Conservation (phyloP, 768 basidiomycete genomes). For the Naganishia vishniacii region DNA sequence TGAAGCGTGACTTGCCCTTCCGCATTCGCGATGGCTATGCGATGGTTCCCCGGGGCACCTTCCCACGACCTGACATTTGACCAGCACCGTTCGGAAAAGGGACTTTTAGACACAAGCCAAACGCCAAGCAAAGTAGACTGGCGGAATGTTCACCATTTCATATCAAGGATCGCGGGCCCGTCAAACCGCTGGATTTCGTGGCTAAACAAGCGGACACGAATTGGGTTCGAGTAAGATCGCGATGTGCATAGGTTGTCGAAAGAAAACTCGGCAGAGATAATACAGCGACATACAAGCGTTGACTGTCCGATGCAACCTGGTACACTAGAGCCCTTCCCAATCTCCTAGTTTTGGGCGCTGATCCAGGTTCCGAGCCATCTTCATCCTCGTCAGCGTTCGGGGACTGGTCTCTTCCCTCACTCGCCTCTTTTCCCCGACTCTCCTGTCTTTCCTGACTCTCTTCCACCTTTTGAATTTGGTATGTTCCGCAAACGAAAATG, state of each 20-base stretch:
- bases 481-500: conserved; percentile 84
- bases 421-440: not conserved
- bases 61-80: not conserved
- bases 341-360: conserved; percentile 44
- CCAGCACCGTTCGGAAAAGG: not conserved
- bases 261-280: too few relatives aligned
- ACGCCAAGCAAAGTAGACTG: too few relatives aligned
- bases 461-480: conserved; percentile 62
- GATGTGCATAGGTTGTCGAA: too few relatives aligned
- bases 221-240: too few relatives aligned
- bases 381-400: conserved; percentile 30
- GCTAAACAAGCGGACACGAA: conserved; percentile 31
- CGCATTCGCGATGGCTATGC: conserved; percentile 74
- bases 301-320: conserved; percentile 49
- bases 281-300: conserved; percentile 35
- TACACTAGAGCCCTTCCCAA: conserved; percentile 72
- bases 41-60: conserved; percentile 28
- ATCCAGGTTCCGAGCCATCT: conserved; percentile 28
- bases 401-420: conserved; percentile 43
- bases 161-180: conserved; percentile 77
- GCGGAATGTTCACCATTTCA: conserved; percentile 66
- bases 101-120: too few relatives aligned
- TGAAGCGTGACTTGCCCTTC: conserved; percentile 71
- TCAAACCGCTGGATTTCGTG: conserved; percentile 60
- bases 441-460: not conserved